Base-by-base conservation (phyloP, 768 basidiomycete species). In the Rhodosporidiobolus odoratus region DNA sequence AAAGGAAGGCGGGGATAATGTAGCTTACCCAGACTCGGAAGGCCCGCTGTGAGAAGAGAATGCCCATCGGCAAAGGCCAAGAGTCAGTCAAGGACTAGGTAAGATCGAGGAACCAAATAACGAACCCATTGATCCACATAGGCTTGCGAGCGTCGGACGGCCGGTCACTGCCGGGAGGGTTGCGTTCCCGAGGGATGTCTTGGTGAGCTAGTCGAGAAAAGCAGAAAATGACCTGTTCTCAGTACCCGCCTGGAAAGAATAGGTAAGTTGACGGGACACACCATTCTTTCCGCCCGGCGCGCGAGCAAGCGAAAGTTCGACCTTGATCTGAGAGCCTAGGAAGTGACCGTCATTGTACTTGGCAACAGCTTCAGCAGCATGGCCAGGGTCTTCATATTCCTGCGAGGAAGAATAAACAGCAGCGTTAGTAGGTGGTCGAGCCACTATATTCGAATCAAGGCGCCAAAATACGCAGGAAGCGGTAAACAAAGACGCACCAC, bases 291-390 rank as follows among this genome's bases (percentile, higher is more conserved):
- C 43, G 2, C 23, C 6, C 3, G 64, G 62, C 13, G 65, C 58
- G 25, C 73, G 68, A 6, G 68, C 69, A 27, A 67, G 73, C 54
- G 74, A 75, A 15, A 76, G 62, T 56, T 76, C 71, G 35, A 77
- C 77, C 62, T 73, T 73, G 67, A 77, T 76, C 68, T 71, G 69
- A 40, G 71, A 75, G 41, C 75, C 75, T n/a, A 77, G 65, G 69
- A 77, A 77, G 59, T 73, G 69, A 6, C 77, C 77, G 27, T 72
- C 74, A 59, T 77, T 61, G 66, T 77, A 77, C 58, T 73, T 70
- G 2, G 72, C 75, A n/a, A 76, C 72, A 52, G 76, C 76, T 40
- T 73, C 68, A 16, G 58, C 43, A 19, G 74, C 77, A 7, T 66
- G 58, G 17, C 70, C 68, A 9, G 69, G 62, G 32, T 75, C 69